A percentile compares a stretch with the other conserved stretches of the same genome.
Conservation (phyloP, 768 basidiomycete species). For the Boletus patriciae region DNA sequence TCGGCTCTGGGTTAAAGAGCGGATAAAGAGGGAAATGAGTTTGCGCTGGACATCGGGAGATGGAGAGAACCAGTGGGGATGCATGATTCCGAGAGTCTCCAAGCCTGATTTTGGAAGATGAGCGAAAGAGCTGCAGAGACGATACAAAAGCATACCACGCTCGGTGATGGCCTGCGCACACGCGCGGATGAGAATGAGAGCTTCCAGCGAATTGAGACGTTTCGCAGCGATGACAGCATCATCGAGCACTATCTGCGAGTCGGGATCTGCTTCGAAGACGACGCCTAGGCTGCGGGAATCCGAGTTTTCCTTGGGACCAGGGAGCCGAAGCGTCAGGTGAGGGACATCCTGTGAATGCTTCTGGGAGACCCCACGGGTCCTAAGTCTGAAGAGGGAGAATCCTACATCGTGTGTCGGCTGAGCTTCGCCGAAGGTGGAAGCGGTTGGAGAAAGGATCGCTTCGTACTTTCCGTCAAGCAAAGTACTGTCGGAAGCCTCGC, state of each 20-base stretch:
- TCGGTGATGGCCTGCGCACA: constrained; percentile 67
- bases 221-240: constrained; percentile 58
- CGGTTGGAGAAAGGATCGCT: constrained; percentile 48
- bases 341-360: constrained; percentile 42
- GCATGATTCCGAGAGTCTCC: constrained; percentile 81
- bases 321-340: constrained; percentile 63
- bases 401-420: constrained; percentile 37
- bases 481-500: constrained; percentile 40
- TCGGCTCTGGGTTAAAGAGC: constrained; percentile 53
- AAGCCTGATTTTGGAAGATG: constrained; percentile 48
- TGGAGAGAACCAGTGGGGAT: constrained; percentile 80
- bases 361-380: constrained; percentile 40
- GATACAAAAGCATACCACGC: constrained; percentile 48
- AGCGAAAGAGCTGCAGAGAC: constrained; percentile 7
- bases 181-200: constrained; percentile 61
- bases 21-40: constrained; percentile 69
- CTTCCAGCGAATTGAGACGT: constrained; percentile 60
- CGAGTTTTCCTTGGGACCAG: constrained; percentile 49
- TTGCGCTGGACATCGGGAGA: constrained; percentile 65
- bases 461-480: constrained; percentile 77
- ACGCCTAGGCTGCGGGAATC: constrained; percentile 50
- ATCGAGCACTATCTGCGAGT: constrained; percentile 45
- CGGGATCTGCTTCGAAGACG: constrained; percentile 61
- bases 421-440: constrained; percentile 15
- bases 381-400: constrained; percentile 53